phyloP scores from a whole-genome alignment of 108 stramenopile species.

The Cylindrotheca closterium region DNA sequence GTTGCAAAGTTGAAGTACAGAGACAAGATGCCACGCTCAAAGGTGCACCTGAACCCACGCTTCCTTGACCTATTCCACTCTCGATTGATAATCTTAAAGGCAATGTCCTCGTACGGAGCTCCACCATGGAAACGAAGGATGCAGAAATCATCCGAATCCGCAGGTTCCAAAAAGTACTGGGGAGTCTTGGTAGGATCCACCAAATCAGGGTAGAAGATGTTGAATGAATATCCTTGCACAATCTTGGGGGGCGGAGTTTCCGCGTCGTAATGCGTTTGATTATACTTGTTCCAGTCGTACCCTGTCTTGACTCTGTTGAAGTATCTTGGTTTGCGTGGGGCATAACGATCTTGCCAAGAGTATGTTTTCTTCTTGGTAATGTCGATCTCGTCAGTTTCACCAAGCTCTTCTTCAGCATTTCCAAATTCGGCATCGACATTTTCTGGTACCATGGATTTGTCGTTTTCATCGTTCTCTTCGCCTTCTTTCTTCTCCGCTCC shows the following conservation, averaged over 20 bases:
- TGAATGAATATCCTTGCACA: conserved; percentile 99
- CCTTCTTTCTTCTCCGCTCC: conserved; percentile 25
- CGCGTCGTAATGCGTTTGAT: conserved; percentile 97
- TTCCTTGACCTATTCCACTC: conserved; percentile 96
- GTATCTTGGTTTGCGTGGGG: conserved; percentile 97
- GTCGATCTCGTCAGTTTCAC: conserved; percentile 69
- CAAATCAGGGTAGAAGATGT: conserved; percentile 98
- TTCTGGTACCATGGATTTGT: conserved; percentile 47
- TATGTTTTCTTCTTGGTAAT: conserved; percentile 39
- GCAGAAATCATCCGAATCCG: conserved; percentile 92
- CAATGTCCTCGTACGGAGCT: conserved; percentile 98
- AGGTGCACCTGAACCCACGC: conserved; percentile 91
- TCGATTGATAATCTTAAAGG: conserved; percentile 98
- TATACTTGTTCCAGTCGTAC: conserved; percentile 99
- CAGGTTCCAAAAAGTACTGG: conserved; percentile 85
- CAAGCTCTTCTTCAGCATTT: conserved; percentile 87
- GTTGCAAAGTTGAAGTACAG: conserved; percentile 97
- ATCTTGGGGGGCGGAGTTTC: conserved; percentile 99
- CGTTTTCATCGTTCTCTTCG: conserved; percentile 2
- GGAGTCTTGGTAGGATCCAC: conserved; percentile 96
- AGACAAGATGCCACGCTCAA: conserved; percentile 96
- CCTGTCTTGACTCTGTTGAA: conserved; percentile 99
- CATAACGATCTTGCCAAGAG: conserved; percentile 93
- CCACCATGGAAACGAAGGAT: conserved; percentile 97
- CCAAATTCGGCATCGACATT: conserved; percentile 77